Percentiles rank a stretch among this genome's conserved stretches.
phyloP scores from a whole-genome alignment of 345 rosid genomes.

The Syzygium aqueum region DNA sequence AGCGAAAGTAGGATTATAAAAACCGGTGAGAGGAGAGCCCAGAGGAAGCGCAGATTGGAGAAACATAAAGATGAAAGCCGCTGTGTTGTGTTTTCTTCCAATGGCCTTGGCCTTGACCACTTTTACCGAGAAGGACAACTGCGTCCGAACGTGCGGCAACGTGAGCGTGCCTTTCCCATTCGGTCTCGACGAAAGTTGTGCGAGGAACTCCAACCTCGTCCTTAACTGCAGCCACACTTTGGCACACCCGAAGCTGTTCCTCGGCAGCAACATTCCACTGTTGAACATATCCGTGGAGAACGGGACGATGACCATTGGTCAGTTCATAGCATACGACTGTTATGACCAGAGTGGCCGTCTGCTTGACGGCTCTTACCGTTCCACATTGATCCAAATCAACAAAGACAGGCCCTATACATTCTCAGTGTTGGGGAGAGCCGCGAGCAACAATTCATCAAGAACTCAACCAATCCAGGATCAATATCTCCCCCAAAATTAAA shows the following conservation, averaged over 20 bases:
- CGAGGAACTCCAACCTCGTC: fast-evolving
- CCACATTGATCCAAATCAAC: fast-evolving
- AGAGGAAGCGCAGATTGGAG: background rate
- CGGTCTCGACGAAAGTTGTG: background rate
- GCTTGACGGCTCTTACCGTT: fast-evolving
- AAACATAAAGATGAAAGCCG: background rate
- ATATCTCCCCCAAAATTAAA: too few species aligned
- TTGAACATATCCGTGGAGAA: background rate
- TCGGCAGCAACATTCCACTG: fast-evolving
- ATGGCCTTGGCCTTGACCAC: background rate
- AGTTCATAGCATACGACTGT: background rate
- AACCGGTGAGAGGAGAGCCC: background rate
- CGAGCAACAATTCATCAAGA: too few species aligned
- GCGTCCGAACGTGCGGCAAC: background rate
- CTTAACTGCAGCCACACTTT: background rate
- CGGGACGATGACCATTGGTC: background rate
- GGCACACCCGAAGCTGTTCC: background rate
- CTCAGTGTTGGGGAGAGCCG: too few species aligned
- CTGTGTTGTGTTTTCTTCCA: background rate
- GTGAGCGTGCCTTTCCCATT: background rate
- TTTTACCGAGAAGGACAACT: background rate
- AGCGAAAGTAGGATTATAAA: background rate
- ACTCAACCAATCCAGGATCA: too few species aligned
- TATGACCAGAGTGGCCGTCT: fast-evolving
- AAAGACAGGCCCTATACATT: background rate